A percentile compares a stretch with the other conserved stretches of the same genome.
Evolutionary conservation across 495 filamentous ascomycete genomes (phyloP).

Genomic region (Podospora tetraspora): DNA sequence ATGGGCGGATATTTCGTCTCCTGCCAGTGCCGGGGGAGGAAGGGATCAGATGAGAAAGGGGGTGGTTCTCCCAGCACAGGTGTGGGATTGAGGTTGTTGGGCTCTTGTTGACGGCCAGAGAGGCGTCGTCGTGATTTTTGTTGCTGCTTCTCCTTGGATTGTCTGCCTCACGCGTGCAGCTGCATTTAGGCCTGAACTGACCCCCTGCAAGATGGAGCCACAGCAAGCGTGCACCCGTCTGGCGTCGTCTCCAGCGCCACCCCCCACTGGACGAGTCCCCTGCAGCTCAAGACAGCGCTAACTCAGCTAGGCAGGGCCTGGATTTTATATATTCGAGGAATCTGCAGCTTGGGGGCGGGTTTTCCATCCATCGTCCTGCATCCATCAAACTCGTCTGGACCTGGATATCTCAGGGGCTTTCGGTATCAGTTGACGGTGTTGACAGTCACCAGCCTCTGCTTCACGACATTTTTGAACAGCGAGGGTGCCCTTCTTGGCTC

Average conservation of each 20-base stretch:
- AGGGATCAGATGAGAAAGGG: neutral
- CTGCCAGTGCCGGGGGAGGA: neutral
- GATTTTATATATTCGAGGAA: neutral
- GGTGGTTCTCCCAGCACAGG: neutral
- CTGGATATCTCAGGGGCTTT: neutral
- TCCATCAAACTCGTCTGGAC: neutral
- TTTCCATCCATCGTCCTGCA: neutral
- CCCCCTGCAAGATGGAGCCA: slow-evolving; percentile 26
- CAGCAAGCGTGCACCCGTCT: slow-evolving; percentile 19
- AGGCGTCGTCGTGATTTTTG: slow-evolving; percentile 11
- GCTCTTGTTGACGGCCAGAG: neutral
- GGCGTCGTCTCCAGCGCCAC: neutral
- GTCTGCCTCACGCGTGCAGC: slow-evolving; percentile 19
- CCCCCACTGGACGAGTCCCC: neutral
- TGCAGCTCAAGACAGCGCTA: neutral
- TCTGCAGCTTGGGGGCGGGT: neutral
- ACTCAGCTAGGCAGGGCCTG: neutral
- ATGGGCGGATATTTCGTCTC: neutral
- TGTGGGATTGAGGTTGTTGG: neutral
- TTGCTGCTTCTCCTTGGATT: slow-evolving; percentile 10
- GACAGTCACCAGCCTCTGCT: neutral
- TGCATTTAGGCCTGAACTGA: slow-evolving; percentile 31
- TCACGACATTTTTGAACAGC: neutral
- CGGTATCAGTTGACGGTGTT: too few relatives aligned
- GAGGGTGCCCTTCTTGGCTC: too few relatives aligned